Evolutionary conservation across 768 basidiomycete species (phyloP).

Genomic region (Exidia glandulosa): DNA sequence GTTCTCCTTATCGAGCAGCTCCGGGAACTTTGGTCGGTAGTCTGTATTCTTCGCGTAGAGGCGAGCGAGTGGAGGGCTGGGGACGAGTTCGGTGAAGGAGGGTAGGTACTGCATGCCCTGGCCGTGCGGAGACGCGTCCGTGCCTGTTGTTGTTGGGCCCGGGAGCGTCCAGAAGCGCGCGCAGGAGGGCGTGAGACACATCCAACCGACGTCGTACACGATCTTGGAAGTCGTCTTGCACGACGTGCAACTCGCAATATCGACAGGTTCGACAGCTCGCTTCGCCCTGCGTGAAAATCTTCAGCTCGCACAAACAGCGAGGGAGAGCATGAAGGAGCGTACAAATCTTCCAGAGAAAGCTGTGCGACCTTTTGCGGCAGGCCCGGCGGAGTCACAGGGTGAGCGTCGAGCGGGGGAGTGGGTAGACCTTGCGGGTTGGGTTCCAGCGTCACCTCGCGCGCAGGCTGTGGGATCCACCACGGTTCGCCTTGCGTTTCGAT

Average conservation of each 20-base stretch:
- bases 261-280: neutral
- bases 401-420: neutral
- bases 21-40: neutral
- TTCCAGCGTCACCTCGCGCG: neutral
- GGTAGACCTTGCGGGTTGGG: neutral
- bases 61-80: neutral
- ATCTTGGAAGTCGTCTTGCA: slow-evolving; percentile 39
- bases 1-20: neutral
- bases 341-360: no score
- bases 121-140: neutral
- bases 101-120: neutral
- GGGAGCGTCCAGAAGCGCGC: neutral
- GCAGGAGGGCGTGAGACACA: slow-evolving; percentile 33
- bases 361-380: no score
- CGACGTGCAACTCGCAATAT: slow-evolving; percentile 20
- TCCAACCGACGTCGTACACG: slow-evolving; percentile 48
- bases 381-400: no score
- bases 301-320: no score
- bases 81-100: neutral
- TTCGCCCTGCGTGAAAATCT: neutral
- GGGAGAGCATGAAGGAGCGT: no score
- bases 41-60: neutral
- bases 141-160: no score
- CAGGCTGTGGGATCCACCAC: slow-evolving; percentile 31
- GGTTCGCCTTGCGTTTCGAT: slow-evolving; percentile 55